A percentile compares a stretch with the other conserved stretches of the same genome.
These are phyloP conservation scores for Penicillium occitanis DNA, from an alignment of 2,329 filamentous ascomycete species.

Conservation along the genomic window DNA sequence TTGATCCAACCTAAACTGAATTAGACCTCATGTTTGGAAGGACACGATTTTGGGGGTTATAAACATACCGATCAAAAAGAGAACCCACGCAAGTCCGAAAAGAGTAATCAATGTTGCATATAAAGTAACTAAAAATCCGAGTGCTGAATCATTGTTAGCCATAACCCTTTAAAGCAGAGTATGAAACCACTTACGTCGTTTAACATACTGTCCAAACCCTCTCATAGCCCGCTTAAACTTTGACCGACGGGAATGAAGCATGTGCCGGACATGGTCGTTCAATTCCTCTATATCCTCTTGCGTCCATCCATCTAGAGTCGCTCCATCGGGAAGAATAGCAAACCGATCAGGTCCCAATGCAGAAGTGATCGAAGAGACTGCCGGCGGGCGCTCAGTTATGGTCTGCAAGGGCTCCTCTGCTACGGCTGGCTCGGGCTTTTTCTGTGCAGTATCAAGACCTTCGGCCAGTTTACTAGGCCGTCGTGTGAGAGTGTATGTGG, in stretches of 20 bases:
- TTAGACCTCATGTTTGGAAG: not conserved
- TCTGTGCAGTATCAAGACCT: constrained; percentile 12
- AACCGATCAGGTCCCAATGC: constrained; percentile 69
- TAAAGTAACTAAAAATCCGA: constrained; percentile 80
- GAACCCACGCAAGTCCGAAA: constrained; percentile 83
- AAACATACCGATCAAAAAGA: constrained; percentile 73
- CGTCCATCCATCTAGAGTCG: constrained; percentile 71
- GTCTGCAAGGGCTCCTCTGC: constrained; percentile 23
- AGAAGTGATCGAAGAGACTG: constrained; percentile 63
- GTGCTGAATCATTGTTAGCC: constrained; percentile 46
- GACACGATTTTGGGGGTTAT: not conserved
- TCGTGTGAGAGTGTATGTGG: constrained; percentile 71
- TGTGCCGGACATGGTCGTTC: constrained; percentile 83
- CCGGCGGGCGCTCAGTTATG: constrained; percentile 27
- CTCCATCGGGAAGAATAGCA: constrained; percentile 75
- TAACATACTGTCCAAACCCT: constrained; percentile 77
- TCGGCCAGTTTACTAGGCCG: constrained; percentile 40
- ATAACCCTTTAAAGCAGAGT: not conserved
- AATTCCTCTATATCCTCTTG: constrained; percentile 71
- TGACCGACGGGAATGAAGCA: constrained; percentile 77
- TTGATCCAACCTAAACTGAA: constrained; percentile 69
- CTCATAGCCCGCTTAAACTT: constrained; percentile 77
- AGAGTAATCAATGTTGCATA: constrained; percentile 81
- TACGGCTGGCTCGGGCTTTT: constrained; percentile 21
- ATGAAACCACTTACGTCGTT: constrained; percentile 56